Conservation (phyloP, 371 early-diverging fungal genomes). For the Syncephalastrum sp. region DNA sequence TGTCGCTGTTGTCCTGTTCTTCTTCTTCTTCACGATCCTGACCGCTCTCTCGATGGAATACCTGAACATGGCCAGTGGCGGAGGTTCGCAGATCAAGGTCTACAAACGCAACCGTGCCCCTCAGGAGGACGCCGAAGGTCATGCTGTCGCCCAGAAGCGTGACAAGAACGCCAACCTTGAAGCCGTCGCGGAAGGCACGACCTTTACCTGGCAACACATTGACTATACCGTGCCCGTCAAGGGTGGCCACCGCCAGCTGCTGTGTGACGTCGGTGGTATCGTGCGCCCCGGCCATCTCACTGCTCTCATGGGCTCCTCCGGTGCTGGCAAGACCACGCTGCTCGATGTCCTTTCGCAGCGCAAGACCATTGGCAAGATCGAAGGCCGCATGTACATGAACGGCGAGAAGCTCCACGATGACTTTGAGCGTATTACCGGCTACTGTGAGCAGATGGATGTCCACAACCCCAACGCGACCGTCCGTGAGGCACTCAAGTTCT, state of each 20-base stretch:
- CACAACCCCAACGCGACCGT: constrained; percentile 65
- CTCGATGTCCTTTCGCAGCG: constrained; percentile 81
- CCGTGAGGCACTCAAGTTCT: constrained; percentile 74
- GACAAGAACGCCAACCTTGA: constrained; percentile 14
- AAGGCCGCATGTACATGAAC: constrained; percentile 73
- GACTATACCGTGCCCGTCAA: constrained; percentile 61
- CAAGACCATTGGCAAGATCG: constrained; percentile 75
- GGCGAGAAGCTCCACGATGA: constrained; percentile 50
- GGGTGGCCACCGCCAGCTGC: constrained; percentile 51
- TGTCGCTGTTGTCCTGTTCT: constrained; percentile 56
- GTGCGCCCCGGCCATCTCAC: constrained; percentile 64
- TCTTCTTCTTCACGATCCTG: constrained; percentile 48
- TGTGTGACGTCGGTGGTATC: constrained; percentile 55
- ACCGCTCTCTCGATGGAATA: constrained; percentile 58
- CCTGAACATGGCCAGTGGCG: constrained; percentile 49
- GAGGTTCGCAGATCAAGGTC: constrained; percentile 57
- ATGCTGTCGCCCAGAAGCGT: constrained; percentile 13
- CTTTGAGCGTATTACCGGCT: constrained; percentile 76
- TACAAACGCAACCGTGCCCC: constrained; percentile 48
- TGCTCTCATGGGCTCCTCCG: constrained; percentile 86
- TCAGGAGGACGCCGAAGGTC: constrained; percentile 22
- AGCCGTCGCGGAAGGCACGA: constrained; percentile 47
- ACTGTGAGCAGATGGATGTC: constrained; percentile 83
- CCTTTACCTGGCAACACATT: constrained; percentile 60
- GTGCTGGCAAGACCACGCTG: constrained; percentile 90